Evolutionary conservation across 2,329 filamentous ascomycete genomes (phyloP), one percentile per base, ranked within the genome.

Genomic region (Pleomassaria siparia): DNA sequence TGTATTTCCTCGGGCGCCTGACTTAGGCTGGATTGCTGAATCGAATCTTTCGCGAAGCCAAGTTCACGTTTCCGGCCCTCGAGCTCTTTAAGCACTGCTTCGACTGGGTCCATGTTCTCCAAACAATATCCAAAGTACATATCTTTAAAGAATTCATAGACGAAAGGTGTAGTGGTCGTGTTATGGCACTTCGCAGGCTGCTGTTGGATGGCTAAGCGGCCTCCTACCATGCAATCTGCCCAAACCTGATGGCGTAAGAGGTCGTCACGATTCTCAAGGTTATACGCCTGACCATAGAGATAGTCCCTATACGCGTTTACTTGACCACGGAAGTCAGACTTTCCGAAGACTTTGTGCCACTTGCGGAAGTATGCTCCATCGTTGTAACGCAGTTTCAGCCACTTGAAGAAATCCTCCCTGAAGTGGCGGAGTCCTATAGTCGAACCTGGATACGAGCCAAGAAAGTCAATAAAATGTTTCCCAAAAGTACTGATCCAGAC

Each of bases 391-490:
- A 61, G 50, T 1, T 53, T 20, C 0, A 88, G 60, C 85, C 86
- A 91, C 0, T 50, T 43, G 25, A 70, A 64, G 53, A 94, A 94
- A 0, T 74, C 58, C 0, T 48, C 47, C 8, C 75, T 72, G 53
- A 94, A 91, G 43, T 83, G 70, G 2, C 71, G 45, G 0, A 91
- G 72, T 0, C 70, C 67, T 1, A 87, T 77, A 8, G 10, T 28
- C 4, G 64, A 56, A 1, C 53, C 44, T 10, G 26, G 11, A 0
- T 47, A 22, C 1, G 59, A 47, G 2, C 66, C 55, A 40, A 87
- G 73, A 54, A 80, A 94, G 51, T 91, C 86, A 1, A 91, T 76
- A 20, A 87, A 78, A 57, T 90, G 83, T 60, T 91, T 92, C 0
- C 80, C 77, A 0, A 94, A 72, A 43, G 86, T 78, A 0, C 83